Evolutionary conservation across 2,329 filamentous ascomycete species (phyloP).

Genomic region (Paracoccidioides brasiliensis): DNA sequence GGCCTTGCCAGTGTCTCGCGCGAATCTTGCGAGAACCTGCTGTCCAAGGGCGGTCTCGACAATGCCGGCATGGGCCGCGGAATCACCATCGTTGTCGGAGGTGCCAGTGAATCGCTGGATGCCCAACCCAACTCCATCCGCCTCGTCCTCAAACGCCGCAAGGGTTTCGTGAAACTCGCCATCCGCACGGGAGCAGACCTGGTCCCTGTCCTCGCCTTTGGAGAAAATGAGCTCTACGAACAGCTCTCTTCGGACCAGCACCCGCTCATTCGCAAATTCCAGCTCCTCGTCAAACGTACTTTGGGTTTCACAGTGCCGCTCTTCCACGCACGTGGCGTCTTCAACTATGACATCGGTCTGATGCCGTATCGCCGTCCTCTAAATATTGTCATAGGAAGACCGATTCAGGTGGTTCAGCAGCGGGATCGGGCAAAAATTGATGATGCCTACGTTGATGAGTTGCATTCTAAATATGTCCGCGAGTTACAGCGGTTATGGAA

Average conservation of each 20-base stretch:
- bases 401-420: slow-evolving; percentile 55
- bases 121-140: slow-evolving; percentile 65
- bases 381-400: slow-evolving; percentile 78
- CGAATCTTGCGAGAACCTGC: slow-evolving; percentile 78
- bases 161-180: slow-evolving; percentile 89
- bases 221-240: slow-evolving; percentile 92
- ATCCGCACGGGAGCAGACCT: slow-evolving; percentile 85
- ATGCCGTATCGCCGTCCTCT: slow-evolving; percentile 85
- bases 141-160: slow-evolving; percentile 68
- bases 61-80: slow-evolving; percentile 81
- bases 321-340: slow-evolving; percentile 80
- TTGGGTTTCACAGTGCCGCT: slow-evolving; percentile 89
- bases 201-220: slow-evolving; percentile 83
- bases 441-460: slow-evolving; percentile 61
- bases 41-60: slow-evolving; percentile 66
- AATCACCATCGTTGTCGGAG: slow-evolving; percentile 90
- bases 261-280: slow-evolving; percentile 64
- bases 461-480: slow-evolving; percentile 65
- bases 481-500: slow-evolving; percentile 39
- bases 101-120: slow-evolving; percentile 82
- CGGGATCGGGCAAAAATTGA: slow-evolving; percentile 48
- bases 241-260: slow-evolving; percentile 67
- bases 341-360: slow-evolving; percentile 94
- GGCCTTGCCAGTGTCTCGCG: slow-evolving; percentile 81
- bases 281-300: slow-evolving; percentile 70